A percentile compares a stretch with the other conserved stretches of the same genome.
Conservation (phyloP, 148 eudicot species). For the Beta vulgaris region DNA sequence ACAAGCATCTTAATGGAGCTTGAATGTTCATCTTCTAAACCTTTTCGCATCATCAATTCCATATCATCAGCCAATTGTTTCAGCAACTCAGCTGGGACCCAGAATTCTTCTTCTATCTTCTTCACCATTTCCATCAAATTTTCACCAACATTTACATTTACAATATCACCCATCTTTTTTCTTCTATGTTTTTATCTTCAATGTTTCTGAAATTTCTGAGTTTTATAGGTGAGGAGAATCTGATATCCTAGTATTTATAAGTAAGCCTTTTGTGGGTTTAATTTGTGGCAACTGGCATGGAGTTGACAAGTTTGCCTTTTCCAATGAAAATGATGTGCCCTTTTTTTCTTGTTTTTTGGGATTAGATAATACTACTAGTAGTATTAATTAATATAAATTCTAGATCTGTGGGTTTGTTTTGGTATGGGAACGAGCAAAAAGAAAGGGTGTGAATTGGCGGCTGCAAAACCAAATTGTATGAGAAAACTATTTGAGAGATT, state of each 20-base stretch:
- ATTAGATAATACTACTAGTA: too few species aligned
- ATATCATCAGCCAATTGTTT: conserved; percentile 29
- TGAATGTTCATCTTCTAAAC: conserved; percentile 28
- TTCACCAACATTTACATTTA: not conserved
- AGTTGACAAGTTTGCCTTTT: conserved; percentile 23
- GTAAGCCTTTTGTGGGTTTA: not conserved
- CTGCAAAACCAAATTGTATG: conserved; percentile 3
- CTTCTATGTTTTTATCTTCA: not conserved
- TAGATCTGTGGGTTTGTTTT: not conserved
- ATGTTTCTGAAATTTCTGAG: not conserved
- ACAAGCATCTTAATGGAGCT: conserved; percentile 41
- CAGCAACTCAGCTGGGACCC: conserved; percentile 18
- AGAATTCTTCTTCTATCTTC: conserved; percentile 26
- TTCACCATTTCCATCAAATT: conserved; percentile 21
- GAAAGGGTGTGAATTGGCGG: conserved; percentile 2
- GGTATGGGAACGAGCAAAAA: not conserved
- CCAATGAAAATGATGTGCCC: conserved; percentile 8
- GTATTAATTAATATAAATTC: not conserved
- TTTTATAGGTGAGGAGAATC: too few species aligned
- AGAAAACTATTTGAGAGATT: too few species aligned
- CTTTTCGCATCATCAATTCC: conserved; percentile 31
- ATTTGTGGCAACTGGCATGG: conserved; percentile 8
- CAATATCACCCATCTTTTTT: conserved; percentile 21
- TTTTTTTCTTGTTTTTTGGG: too few species aligned
- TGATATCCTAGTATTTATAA: conserved; percentile 10